Base-by-base conservation (phyloP, 352 stramenopile species). In the Pythium sp. region DNA sequence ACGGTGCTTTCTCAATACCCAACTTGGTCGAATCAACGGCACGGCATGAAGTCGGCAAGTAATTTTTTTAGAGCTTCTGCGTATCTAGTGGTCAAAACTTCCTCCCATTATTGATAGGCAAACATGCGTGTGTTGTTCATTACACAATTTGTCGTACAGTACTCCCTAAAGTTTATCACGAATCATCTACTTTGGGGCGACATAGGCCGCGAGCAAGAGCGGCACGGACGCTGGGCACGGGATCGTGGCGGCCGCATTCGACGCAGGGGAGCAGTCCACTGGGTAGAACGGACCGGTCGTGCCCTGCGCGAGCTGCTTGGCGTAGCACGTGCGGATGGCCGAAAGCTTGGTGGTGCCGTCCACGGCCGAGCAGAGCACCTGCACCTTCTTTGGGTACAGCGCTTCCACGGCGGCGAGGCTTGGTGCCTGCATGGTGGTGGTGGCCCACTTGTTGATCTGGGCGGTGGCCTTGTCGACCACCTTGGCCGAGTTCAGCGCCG, bases 281-380 rank as follows among this genome's bases (percentile, higher is more conserved):
- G 38, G 30, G 12, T 22, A 22, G 61, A 58, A 67, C 53, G 59
- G 49, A 9, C 49, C 66, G 20, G 34, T 55, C 36, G 22, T 64
- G 15, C 41, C 41, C 24, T 64, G 54, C 22, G 28, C 9, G 14
- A 12, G 18, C 5, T 77, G 70, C 59, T 87, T 87, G 51, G 73
- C 63, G 62, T 78, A 88, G 72, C 86, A 93, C 65, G 86, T 88
- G 64, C 84, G 86, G 51, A 93, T 82, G 56, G 82, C 80, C 41
- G 79, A 84, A 49, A 93, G 80, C 60, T 85, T 79, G 78, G 91
- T 89, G 47, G 72, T 68, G 15, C 74, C 78, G 36, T 88, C 73
- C 15, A 79, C 71, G 47, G 66, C 76, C 36, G 83, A 91, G 79
- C 85, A 93, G 24, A 91, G 73, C 5, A 93, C 75, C 57, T 90